A percentile compares a stretch with the other conserved stretches of the same genome.
Evolutionary conservation across 768 basidiomycete species (phyloP).

Genomic region (Hygrophorus pudorinus): DNA sequence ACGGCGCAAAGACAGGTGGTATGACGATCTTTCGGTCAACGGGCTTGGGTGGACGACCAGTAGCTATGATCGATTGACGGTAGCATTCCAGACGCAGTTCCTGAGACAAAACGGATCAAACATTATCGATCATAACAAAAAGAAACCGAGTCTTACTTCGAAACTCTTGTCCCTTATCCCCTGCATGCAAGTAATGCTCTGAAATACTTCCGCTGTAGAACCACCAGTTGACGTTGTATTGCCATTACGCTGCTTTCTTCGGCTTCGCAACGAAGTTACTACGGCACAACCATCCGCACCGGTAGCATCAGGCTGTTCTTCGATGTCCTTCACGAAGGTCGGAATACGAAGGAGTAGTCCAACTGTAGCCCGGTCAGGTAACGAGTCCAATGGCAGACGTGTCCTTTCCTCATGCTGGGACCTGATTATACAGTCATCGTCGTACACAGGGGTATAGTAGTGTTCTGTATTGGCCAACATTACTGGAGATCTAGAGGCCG

Average conservation of each 20-base stretch:
- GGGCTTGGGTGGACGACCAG: slow-evolving; percentile 13
- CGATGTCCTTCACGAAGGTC: slow-evolving; percentile 3
- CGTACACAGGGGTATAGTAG: neutral
- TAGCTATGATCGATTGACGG: slow-evolving; percentile 16
- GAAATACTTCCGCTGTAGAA: slow-evolving; percentile 12
- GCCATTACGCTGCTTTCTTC: too few relatives aligned
- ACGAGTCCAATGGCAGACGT: neutral
- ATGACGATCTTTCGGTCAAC: slow-evolving; percentile 16
- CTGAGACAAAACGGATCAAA: slow-evolving; percentile 6
- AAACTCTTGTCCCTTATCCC: slow-evolving; percentile 17
- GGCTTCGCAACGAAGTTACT: too few relatives aligned
- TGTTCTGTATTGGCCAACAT: neutral
- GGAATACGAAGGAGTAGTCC: slow-evolving; percentile 8
- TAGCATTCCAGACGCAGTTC: slow-evolving; percentile 24
- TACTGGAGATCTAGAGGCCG: too few relatives aligned
- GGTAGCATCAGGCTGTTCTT: neutral
- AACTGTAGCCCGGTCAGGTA: slow-evolving; percentile 10
- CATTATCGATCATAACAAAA: neutral
- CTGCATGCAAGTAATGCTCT: slow-evolving; percentile 21
- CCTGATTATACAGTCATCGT: too few relatives aligned
- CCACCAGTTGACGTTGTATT: too few relatives aligned
- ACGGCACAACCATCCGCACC: too few relatives aligned
- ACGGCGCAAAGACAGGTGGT: slow-evolving; percentile 18
- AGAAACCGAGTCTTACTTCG: too few relatives aligned
- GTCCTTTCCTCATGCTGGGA: neutral